Evolutionary conservation across 179 eudicot genomes (phyloP).

Genomic region (Drosera spatulata): DNA sequence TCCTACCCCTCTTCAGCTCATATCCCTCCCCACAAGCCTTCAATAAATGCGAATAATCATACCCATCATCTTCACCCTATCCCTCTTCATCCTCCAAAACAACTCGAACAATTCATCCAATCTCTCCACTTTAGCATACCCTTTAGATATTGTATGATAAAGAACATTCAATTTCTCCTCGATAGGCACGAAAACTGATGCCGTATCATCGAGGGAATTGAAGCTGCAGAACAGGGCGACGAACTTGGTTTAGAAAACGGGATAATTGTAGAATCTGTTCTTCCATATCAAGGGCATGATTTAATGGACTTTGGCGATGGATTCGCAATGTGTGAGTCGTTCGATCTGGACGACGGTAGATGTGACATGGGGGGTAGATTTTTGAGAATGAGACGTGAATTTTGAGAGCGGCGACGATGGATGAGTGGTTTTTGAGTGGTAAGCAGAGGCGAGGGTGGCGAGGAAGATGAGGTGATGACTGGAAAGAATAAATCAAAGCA

Average conservation of each 20-base stretch:
- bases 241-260: constrained; percentile 14
- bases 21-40: constrained; percentile 41
- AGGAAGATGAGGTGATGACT: no score
- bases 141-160: constrained; percentile 33
- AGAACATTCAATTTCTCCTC: constrained; percentile 23
- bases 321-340: constrained; percentile 49
- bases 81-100: constrained; percentile 31
- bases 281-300: constrained; percentile 45
- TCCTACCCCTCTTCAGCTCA: constrained; percentile 36
- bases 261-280: constrained; percentile 39
- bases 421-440: no score
- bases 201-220: constrained; percentile 33
- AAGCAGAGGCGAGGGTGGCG: no score
- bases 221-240: constrained; percentile 51
- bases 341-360: constrained; percentile 50
- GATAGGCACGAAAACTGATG: constrained; percentile 33
- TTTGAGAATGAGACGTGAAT: constrained; percentile 3
- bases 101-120: constrained; percentile 24
- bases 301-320: constrained; percentile 33
- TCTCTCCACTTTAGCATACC: constrained; percentile 22
- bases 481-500: no score
- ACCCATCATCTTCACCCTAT: constrained; percentile 29
- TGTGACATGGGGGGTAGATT: constrained; percentile 24
- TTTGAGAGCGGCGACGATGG: no score
- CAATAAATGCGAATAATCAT: constrained; percentile 46